Base-by-base conservation (phyloP, 257 asterid genomes). In the Fraxinus quadrangulata region DNA sequence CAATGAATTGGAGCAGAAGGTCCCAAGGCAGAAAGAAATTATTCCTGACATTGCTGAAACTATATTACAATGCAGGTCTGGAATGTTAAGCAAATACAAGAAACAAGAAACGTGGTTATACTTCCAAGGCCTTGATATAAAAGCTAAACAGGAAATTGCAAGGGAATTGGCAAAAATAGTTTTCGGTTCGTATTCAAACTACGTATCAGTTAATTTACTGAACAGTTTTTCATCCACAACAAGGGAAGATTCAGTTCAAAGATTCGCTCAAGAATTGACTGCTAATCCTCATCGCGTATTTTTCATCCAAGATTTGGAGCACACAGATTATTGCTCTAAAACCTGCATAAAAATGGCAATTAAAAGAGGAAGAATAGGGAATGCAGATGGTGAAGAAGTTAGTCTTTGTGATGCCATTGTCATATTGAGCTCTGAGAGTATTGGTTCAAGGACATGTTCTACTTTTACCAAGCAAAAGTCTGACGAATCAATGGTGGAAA, bases 41-140 rank as follows among this genome's bases (percentile, higher is more conserved):
- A 86, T 92, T 30, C 84, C 85, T 1, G 92, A 90, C 6, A 87
- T 94, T 3, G 87, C 88, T 0, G 91, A 86, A 17, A 88, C 94
- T 0, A 76, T 94, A 24, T 80, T 92, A 40, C 92, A 88, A 73
- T 94, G 94, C 88, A 79, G 98, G 78, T 92, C 97, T 0, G 89
- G 94, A 21, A 91, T 88, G 93, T 49, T 84, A 37, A 80, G 80
- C 73, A 88, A 83, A 76, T 80, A 70, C 6, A 77, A 34, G 12
- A 92, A 88, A 78, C 90, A 90, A 76, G 98, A 91, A 30, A 88
- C 95, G 3, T 94, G 98, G 98, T 45, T 94, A 13, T 76, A 86
- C 69, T 92, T 92, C 80, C 87, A 80, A 31, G 98, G 98, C 19
- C 77, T 67, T 1, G 96, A 88, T 65, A 71, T 75, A 5, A 86